Base-by-base conservation (phyloP, 1,284 basidiomycete species). In the Cryptococcus hybrid region DNA sequence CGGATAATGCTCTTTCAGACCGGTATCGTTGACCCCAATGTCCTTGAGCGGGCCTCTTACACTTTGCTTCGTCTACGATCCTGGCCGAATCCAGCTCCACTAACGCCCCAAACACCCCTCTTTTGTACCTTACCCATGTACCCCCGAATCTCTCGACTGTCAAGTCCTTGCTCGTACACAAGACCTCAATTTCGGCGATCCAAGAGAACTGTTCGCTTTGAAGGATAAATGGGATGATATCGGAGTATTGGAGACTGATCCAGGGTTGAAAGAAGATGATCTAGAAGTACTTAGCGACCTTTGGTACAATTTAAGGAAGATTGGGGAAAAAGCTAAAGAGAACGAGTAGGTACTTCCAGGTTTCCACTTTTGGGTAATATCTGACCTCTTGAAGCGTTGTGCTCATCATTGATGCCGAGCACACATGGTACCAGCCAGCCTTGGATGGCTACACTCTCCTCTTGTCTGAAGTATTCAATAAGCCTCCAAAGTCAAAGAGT, bases 361-460 rank as follows among this genome's bases (percentile, higher is more conserved):
- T 13, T 15, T n/a, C 37, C 40, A 49, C 61, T 63, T 47, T 18
- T 18, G 18, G 18, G 18, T 18, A 18, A 18, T 18, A 18, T 18
- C 18, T 18, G 18, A 62, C 50, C 11, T 39, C 42, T 15, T 34
- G 11, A 52, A 74, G 74, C 18, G 71, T 78, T 52, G 68, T 70
- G 63, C 78, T 94, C 43, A 84, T 89, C 51, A 80, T 94, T 47
- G 91, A 93, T 68, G 90, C 91, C 5, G 91, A 94, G 70, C 84
- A 91, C 71, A 74, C 68, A 54, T 88, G 86, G 86, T 90, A 88
- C 68, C 87, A 84, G 79, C 90, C 90, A 11, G 90, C 89, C 0
- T 82, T 93, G 46, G 91, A 93, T 73, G 87, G 88, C 0, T 82
- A 88, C 57, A 85, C 87, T 5, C 78, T 88, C n/a, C 80, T 85